A percentile compares a stretch with the other conserved stretches of the same genome.
phyloP scores from a whole-genome alignment of 352 stramenopile genomes.

The Globisporangium camurandrum region DNA sequence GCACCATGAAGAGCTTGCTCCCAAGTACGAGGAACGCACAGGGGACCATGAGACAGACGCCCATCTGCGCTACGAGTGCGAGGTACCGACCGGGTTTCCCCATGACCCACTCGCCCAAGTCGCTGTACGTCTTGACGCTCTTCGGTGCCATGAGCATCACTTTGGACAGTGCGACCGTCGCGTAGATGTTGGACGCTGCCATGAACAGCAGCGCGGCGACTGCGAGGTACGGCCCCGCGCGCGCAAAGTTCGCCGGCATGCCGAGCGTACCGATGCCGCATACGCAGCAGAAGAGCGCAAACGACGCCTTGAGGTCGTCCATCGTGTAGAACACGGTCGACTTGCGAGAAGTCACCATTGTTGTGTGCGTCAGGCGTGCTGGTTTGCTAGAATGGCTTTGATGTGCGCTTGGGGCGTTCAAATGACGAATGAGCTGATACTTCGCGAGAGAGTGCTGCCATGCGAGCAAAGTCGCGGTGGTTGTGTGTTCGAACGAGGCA shows the following conservation, averaged over 20 bases:
- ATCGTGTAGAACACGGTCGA: neutral
- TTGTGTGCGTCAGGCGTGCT: too few species aligned
- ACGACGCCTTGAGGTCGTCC: neutral
- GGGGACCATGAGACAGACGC: conserved; percentile 35
- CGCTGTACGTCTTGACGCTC: conserved; percentile 36
- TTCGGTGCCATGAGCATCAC: conserved; percentile 38
- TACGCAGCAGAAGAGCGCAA: conserved; percentile 35
- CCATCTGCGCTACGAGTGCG: conserved; percentile 30
- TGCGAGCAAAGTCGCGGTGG: too few species aligned
- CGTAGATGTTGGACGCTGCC: conserved; percentile 39
- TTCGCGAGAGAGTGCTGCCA: too few species aligned
- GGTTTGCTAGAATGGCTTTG: too few species aligned
- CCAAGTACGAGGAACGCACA: conserved; percentile 54
- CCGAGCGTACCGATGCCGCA: conserved; percentile 54
- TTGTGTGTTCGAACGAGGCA: too few species aligned
- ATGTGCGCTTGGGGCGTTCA: too few species aligned
- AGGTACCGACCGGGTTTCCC: conserved; percentile 30
- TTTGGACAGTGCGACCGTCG: conserved; percentile 35
- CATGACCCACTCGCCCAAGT: conserved; percentile 40
- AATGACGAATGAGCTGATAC: too few species aligned
- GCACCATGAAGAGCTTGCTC: conserved; percentile 27
- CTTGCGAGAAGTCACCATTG: too few species aligned
- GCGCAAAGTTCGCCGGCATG: conserved; percentile 45
- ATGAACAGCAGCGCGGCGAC: conserved; percentile 42
- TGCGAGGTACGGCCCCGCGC: conserved; percentile 32